Evolutionary conservation across 2,329 filamentous ascomycete species (phyloP).

Genomic region (Hypoxylon sp.): DNA sequence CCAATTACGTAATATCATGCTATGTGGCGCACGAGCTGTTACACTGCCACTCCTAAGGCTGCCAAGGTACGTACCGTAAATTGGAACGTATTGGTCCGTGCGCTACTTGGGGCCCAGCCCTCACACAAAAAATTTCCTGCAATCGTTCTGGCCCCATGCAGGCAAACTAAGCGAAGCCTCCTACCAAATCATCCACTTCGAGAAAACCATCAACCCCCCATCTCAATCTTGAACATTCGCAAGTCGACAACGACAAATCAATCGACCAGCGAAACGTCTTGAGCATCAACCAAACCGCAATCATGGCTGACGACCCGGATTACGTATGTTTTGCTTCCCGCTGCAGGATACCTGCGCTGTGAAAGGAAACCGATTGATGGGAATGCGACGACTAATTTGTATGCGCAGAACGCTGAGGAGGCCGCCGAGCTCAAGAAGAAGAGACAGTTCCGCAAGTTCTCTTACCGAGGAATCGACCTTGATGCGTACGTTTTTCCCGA

Average conservation of each 20-base stretch:
- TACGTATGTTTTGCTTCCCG: constrained; percentile 75
- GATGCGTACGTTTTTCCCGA: constrained; percentile 81
- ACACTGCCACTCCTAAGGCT: background rate
- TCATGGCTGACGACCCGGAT: constrained; percentile 84
- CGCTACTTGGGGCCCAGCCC: constrained; percentile 42
- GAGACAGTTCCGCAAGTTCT: constrained; percentile 99
- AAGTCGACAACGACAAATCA: constrained; percentile 59
- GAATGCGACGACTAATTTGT: constrained; percentile 52
- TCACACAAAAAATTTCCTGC: constrained; percentile 46
- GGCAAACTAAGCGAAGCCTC: constrained; percentile 43
- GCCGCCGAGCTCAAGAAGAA: constrained; percentile 99
- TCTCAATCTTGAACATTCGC: constrained; percentile 53
- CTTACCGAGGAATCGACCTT: constrained; percentile 99
- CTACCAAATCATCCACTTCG: constrained; percentile 38
- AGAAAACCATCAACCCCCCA: constrained; percentile 44
- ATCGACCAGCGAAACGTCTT: constrained; percentile 61
- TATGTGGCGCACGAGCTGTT: background rate
- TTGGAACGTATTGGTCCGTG: constrained; percentile 30
- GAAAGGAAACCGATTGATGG: constrained; percentile 18
- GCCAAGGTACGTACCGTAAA: background rate
- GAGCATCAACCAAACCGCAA: constrained; percentile 60
- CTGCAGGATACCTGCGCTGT: constrained; percentile 11
- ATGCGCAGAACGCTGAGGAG: constrained; percentile 89
- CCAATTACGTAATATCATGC: background rate
- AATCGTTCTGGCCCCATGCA: constrained; percentile 28